Evolutionary conservation across 2,329 filamentous ascomycete species (phyloP).

Genomic region (Calonectria pseudoturangicola): DNA sequence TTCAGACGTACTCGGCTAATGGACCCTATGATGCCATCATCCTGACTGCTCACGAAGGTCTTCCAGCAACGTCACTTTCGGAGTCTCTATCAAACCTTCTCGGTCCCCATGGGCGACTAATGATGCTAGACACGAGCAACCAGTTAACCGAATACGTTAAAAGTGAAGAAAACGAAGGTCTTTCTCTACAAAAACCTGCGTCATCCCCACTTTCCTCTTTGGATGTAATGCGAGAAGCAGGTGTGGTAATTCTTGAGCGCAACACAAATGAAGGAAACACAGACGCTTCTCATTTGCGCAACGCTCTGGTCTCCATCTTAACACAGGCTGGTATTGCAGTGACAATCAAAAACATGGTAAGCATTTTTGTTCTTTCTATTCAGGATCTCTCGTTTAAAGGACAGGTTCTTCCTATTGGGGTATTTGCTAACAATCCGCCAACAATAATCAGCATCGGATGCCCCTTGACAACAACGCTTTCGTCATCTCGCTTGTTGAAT

Average conservation of each 20-base stretch:
- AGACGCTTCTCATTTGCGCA: not conserved
- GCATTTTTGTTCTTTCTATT: not conserved
- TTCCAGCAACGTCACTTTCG: not conserved
- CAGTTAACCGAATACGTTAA: not conserved
- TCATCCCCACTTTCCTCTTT: not conserved
- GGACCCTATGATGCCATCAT: constrained; percentile 7
- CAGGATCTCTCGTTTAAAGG: too few relatives aligned
- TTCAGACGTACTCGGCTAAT: not conserved
- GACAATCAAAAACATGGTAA: not conserved
- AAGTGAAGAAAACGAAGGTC: not conserved
- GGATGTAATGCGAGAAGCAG: not conserved
- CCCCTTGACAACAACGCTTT: not conserved
- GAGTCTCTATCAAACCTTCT: not conserved
- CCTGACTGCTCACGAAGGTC: not conserved
- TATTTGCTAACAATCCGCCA: not conserved
- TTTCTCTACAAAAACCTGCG: not conserved
- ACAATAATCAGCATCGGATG: not conserved
- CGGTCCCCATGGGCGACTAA: not conserved
- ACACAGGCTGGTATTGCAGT: not conserved
- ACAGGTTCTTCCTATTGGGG: too few relatives aligned
- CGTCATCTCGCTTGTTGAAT: not conserved
- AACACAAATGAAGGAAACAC: too few relatives aligned
- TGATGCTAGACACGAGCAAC: not conserved
- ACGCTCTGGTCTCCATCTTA: not conserved
- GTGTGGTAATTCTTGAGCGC: not conserved